phyloP scores from a whole-genome alignment of 768 basidiomycete species.

The Mycena galericulata region DNA sequence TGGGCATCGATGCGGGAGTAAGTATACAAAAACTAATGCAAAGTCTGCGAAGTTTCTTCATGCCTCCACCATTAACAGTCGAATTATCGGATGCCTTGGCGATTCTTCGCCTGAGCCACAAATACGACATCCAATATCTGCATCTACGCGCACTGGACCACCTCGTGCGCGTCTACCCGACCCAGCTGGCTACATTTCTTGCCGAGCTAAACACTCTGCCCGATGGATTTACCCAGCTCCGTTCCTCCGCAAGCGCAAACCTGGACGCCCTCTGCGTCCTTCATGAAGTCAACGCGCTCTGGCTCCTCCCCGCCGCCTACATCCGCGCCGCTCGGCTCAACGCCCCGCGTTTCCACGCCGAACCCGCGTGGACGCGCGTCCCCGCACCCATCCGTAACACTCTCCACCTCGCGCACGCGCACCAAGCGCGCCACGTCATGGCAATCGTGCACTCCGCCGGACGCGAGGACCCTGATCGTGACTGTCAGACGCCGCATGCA shows the following conservation, averaged over 20 bases:
- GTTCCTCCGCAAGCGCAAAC: background rate
- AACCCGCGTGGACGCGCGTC: background rate
- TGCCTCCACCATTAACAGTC: background rate
- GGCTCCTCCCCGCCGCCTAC: constrained; percentile 16
- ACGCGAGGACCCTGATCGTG: background rate
- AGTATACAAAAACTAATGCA: background rate
- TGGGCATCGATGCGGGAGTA: background rate
- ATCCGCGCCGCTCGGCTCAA: background rate
- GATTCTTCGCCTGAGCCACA: constrained; percentile 2
- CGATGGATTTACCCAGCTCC: background rate
- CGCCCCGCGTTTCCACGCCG: background rate
- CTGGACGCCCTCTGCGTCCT: background rate
- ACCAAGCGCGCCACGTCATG: constrained; percentile 12
- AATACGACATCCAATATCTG: constrained; percentile 14
- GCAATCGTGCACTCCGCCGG: constrained; percentile 9
- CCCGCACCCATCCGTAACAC: background rate
- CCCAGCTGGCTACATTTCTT: background rate
- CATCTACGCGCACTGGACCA: background rate
- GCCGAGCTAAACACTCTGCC: background rate
- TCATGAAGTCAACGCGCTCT: constrained; percentile 23
- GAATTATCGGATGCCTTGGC: constrained; percentile 1
- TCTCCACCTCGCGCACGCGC: constrained; percentile 1
- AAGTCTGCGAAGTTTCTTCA: constrained; percentile 13
- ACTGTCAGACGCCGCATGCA: background rate
- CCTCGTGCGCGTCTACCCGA: background rate